phyloP scores from a whole-genome alignment of 1,139 yeast genomes.

The Debaryomyces subglobosus region DNA sequence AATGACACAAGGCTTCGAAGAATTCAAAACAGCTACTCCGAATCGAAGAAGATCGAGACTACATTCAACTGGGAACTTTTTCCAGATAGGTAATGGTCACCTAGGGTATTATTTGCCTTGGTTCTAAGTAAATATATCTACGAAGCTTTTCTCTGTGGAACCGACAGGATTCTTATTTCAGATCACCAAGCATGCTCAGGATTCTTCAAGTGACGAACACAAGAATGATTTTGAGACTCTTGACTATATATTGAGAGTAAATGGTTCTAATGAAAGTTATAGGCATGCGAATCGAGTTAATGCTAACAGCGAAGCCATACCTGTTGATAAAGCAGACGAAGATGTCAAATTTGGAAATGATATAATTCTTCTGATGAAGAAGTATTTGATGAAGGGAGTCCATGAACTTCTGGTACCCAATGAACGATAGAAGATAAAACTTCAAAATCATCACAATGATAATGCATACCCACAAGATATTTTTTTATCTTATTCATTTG shows the following conservation, averaged over 20 bases:
- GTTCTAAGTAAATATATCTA: conserved; percentile 9
- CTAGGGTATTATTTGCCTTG: conserved; percentile 2
- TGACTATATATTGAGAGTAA: not conserved
- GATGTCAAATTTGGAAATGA: not conserved
- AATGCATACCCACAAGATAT: conserved; percentile 20
- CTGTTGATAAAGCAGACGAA: not conserved
- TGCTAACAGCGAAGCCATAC: not conserved
- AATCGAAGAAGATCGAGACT: not conserved
- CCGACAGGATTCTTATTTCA: conserved; percentile 9
- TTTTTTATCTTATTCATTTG: no score
- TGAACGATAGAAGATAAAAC: not conserved
- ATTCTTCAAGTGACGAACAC: not conserved
- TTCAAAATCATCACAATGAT: not conserved
- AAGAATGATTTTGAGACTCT: not conserved
- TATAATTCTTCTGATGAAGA: not conserved
- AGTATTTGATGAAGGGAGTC: not conserved
- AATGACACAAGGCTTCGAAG: no score
- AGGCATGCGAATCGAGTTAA: no score
- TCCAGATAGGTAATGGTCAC: not conserved
- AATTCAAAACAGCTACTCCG: conserved; percentile 6
- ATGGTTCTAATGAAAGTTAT: not conserved
- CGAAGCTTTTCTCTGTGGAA: conserved; percentile 10
- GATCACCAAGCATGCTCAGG: conserved; percentile 8
- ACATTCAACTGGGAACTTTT: no score
- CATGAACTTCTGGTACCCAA: not conserved